Conservation (phyloP, 768 basidiomycete species). For the Tulasnella sp. region DNA sequence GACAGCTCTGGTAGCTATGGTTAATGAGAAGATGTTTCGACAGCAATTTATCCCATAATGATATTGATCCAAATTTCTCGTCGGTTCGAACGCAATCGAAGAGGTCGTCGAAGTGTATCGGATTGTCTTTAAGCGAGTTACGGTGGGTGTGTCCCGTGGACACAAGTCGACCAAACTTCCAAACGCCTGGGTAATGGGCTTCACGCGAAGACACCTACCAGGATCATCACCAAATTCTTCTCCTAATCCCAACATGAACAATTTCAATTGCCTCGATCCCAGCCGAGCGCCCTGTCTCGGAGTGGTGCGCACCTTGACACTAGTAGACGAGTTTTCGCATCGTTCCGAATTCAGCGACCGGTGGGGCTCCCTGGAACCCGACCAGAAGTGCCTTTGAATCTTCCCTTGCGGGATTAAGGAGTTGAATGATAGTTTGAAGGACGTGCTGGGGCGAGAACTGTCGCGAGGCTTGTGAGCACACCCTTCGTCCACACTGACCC, state of each 20-base stretch:
- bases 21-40: not conserved
- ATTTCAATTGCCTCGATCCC: not conserved
- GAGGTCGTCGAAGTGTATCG: not conserved
- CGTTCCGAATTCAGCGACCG: not conserved
- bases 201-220: not conserved
- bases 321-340: not conserved
- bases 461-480: not conserved
- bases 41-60: not conserved
- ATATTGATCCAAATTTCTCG: not conserved
- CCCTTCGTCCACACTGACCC: not conserved
- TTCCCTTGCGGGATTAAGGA: not conserved
- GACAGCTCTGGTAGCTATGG: not conserved
- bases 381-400: not conserved
- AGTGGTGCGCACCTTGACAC: not conserved
- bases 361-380: not conserved
- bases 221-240: not conserved
- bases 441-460: not conserved
- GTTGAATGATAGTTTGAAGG: not conserved
- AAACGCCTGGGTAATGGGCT: not conserved
- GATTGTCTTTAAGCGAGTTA: not conserved
- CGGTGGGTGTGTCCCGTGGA: not conserved
- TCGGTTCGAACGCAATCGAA: not conserved
- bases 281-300: slow-evolving; percentile 2
- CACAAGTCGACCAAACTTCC: not conserved
- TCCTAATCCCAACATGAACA: not conserved